Percentiles rank a stretch among this genome's conserved stretches.
Evolutionary conservation across 345 rosid genomes (phyloP).

Genomic region (Turnera subulata): DNA sequence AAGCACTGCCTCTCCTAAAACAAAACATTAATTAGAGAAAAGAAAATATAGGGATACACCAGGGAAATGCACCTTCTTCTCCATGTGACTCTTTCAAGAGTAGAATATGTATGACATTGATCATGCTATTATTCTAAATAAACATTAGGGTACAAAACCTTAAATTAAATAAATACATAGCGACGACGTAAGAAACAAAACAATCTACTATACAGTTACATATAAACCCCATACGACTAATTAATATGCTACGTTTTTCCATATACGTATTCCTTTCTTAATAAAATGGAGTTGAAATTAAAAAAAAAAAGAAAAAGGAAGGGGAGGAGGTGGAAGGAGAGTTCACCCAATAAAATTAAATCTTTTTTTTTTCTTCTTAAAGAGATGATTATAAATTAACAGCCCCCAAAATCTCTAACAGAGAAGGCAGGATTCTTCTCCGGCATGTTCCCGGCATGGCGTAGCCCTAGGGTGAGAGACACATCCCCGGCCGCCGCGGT

Average conservation of each 20-base stretch:
- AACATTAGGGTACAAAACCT: conserved; percentile 24
- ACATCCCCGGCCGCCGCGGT: conserved; percentile 64
- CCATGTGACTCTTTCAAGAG: no score
- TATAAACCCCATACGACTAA: conserved; percentile 18
- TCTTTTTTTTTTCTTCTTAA: no score
- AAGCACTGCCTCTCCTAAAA: no score
- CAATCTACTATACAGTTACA: conserved; percentile 44
- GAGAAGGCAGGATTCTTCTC: conserved; percentile 63
- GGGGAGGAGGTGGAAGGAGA: not conserved
- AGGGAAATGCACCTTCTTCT: no score
- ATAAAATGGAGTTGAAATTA: conserved; percentile 8
- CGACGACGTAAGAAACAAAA: conserved; percentile 1
- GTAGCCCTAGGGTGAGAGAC: conserved; percentile 92
- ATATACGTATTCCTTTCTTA: conserved; percentile 20
- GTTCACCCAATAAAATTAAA: not conserved
- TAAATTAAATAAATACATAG: conserved; percentile 19
- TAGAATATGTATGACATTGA: no score
- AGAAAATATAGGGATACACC: no score
- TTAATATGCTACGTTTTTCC: conserved; percentile 21
- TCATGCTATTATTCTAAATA: not conserved
- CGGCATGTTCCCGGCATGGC: conserved; percentile 74
- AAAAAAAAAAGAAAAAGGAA: conserved; percentile 8
- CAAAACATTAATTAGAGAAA: no score
- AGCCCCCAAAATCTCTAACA: conserved; percentile 66
- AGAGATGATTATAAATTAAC: conserved; percentile 32